phyloP scores from a whole-genome alignment of 208 protist genomes.

The Acanthamoeba healyi region DNA sequence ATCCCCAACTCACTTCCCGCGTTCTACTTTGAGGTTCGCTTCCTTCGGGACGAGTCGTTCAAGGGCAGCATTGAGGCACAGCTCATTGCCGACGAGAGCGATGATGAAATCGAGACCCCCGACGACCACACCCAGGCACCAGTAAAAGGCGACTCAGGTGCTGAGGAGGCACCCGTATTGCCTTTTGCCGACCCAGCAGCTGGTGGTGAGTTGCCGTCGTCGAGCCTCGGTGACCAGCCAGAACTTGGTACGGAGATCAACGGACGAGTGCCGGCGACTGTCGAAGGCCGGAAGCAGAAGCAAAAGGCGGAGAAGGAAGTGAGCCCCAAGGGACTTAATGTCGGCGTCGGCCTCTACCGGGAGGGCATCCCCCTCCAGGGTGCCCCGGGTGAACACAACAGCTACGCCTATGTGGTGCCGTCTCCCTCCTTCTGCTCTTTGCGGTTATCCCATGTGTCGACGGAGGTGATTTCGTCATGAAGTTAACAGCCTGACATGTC shows the following conservation, averaged over 20 bases:
- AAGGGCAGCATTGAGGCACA: conserved; percentile 48
- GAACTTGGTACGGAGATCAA: background rate
- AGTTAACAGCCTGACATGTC: background rate
- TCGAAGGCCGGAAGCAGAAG: background rate
- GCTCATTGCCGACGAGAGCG: conserved; percentile 10
- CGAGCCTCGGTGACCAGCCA: too few relatives aligned
- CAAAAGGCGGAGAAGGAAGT: background rate
- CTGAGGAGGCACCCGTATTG: background rate
- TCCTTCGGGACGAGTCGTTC: conserved; percentile 19
- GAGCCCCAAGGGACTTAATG: background rate
- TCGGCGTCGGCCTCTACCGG: conserved; percentile 69
- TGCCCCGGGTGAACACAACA: conserved; percentile 7
- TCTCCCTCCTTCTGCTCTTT: background rate
- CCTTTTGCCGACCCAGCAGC: too few relatives aligned
- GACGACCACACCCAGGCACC: background rate
- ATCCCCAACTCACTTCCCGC: conserved; percentile 75
- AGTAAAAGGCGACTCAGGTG: background rate
- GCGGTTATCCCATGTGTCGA: background rate
- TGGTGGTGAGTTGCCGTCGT: too few relatives aligned
- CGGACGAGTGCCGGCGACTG: background rate
- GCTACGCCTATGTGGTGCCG: conserved; percentile 18
- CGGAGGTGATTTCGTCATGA: too few relatives aligned
- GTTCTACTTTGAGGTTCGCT: conserved; percentile 75
- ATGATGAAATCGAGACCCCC: background rate
- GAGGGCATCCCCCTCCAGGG: conserved; percentile 70